Percentiles rank a stretch among this genome's conserved stretches.
phyloP scores from a whole-genome alignment of 31 red algal species.

The Asparagopsis taxiformis region DNA sequence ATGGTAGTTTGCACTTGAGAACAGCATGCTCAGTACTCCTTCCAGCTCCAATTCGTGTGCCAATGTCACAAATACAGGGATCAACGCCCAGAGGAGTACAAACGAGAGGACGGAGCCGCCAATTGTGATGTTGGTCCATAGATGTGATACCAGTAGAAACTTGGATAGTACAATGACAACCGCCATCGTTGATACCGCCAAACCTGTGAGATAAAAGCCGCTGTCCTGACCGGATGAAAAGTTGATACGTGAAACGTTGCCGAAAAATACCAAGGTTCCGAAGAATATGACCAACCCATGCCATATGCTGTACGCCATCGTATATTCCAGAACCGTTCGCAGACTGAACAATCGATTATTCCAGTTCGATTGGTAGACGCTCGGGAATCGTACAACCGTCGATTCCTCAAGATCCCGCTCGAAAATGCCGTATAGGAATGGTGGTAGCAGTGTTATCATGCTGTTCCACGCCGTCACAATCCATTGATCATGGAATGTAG shows the following conservation, averaged over 20 bases:
- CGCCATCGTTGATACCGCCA: constrained; percentile 46
- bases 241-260: constrained; percentile 13
- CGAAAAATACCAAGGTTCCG: constrained; percentile 46
- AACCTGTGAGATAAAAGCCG: constrained; percentile 51
- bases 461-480: constrained; percentile 86
- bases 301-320: constrained; percentile 76
- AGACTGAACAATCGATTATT: constrained; percentile 64
- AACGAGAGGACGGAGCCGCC: constrained; percentile 49
- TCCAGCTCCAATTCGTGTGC: constrained; percentile 52
- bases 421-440: constrained; percentile 88
- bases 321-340: constrained; percentile 74
- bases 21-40: constrained; percentile 58
- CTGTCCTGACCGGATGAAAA: constrained; percentile 61
- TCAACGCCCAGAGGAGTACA: constrained; percentile 51
- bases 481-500: constrained; percentile 84
- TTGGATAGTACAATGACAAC: constrained; percentile 71
- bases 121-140: constrained; percentile 36
- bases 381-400: constrained; percentile 63
- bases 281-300: constrained; percentile 74
- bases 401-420: constrained; percentile 83
- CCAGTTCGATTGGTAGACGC: constrained; percentile 62
- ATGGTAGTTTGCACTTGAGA: constrained; percentile 35
- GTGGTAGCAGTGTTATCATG: constrained; percentile 70
- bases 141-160: constrained; percentile 70
- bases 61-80: constrained; percentile 32